Evolutionary conservation across 352 stramenopile genomes (phyloP).

Genomic region (Phytophthora syringae): DNA sequence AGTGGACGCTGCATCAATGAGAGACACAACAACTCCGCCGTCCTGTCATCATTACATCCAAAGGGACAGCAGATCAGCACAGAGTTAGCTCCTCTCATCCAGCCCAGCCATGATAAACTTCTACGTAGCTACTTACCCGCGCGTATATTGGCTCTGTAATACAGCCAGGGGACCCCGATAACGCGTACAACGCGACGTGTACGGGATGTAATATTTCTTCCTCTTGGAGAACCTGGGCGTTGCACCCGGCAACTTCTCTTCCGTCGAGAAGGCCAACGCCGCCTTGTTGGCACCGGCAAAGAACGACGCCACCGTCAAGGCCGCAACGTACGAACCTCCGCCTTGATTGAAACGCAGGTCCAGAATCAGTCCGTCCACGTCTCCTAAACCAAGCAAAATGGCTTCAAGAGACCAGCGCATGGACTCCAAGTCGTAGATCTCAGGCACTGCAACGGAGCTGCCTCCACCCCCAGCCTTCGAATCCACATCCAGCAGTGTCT

Average conservation of each 20-base stretch:
- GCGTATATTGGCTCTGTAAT: constrained; percentile 79
- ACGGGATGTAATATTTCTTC: constrained; percentile 71
- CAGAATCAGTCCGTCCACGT: constrained; percentile 75
- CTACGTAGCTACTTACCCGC: constrained; percentile 62
- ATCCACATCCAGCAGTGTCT: constrained; percentile 30
- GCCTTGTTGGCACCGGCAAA: constrained; percentile 58
- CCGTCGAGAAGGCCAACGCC: constrained; percentile 67
- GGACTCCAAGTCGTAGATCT: constrained; percentile 87
- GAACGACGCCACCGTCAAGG: constrained; percentile 75
- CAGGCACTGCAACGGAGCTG: constrained; percentile 54
- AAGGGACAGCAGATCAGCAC: constrained; percentile 7
- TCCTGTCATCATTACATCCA: constrained; percentile 38
- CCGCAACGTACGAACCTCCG: constrained; percentile 66
- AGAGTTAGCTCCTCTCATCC: constrained; percentile 9
- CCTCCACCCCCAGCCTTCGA: constrained; percentile 10
- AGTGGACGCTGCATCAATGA: constrained; percentile 68
- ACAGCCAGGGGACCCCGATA: constrained; percentile 76
- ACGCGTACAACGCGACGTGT: constrained; percentile 54
- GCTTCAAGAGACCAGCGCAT: constrained; percentile 89
- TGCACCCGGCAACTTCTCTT: constrained; percentile 61
- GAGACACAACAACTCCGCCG: constrained; percentile 72
- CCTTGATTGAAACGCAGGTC: constrained; percentile 82
- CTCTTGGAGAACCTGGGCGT: constrained; percentile 53
- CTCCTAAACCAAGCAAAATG: constrained; percentile 67
- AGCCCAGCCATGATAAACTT: neutral